Evolutionary conservation across 1,139 yeast genomes (phyloP).

Genomic region (Petasospora fabianii): DNA sequence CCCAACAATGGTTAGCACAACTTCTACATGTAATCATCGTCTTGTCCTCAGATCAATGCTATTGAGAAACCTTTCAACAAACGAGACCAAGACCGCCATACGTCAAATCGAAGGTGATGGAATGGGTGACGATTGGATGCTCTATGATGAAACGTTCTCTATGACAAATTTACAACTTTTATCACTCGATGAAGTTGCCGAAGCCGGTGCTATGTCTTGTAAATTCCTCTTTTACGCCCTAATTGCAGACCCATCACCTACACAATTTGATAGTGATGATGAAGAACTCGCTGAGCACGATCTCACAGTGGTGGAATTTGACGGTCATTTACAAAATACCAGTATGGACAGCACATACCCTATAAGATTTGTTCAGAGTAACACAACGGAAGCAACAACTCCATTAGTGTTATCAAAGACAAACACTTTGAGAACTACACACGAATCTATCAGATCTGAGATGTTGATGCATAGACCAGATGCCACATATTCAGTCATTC

Average conservation of each 20-base stretch:
- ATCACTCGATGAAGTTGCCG: constrained; percentile 32
- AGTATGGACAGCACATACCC: constrained; percentile 7
- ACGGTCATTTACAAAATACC: constrained; percentile 13
- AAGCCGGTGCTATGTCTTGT: constrained; percentile 25
- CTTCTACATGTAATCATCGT: constrained; percentile 10
- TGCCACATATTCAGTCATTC: constrained; percentile 17
- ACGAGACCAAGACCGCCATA: constrained; percentile 23
- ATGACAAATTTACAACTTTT: constrained; percentile 34
- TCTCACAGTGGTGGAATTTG: constrained; percentile 25
- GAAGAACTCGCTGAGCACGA: constrained; percentile 21
- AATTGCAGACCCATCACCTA: constrained; percentile 8
- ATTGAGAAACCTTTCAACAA: constrained; percentile 19
- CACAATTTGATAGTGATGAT: constrained; percentile 11
- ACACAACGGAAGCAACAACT: constrained; percentile 20
- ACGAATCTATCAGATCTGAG: constrained; percentile 25
- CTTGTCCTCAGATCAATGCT: constrained; percentile 22
- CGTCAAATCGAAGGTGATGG: constrained; percentile 26
- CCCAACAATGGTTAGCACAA: constrained; percentile 15
- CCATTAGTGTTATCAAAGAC: constrained; percentile 22
- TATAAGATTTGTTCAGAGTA: constrained; percentile 16
- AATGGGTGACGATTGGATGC: constrained; percentile 37
- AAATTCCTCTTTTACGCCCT: constrained; percentile 37
- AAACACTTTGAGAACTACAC: constrained; percentile 22
- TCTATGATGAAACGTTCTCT: constrained; percentile 35
- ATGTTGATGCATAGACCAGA: constrained; percentile 24